A percentile compares a stretch with the other conserved stretches of the same genome.
These are phyloP conservation scores for Mycena maculata DNA, from an alignment of 768 basidiomycete genomes.

Conservation along the genomic window DNA sequence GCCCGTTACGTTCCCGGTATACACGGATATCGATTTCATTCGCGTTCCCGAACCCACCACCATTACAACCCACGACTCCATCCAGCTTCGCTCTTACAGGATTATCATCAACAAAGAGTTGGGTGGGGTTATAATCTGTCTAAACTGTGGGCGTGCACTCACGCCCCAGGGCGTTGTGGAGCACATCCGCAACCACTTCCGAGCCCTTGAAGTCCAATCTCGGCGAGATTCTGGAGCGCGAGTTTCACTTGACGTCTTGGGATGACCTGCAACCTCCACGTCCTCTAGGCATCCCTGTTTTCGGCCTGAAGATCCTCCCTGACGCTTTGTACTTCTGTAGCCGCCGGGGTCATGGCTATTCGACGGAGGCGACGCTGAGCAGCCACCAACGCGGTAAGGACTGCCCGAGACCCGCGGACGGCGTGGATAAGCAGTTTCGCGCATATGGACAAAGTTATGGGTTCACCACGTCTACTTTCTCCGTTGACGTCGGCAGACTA, in stretches of 20 bases:
- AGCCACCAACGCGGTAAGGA: not conserved
- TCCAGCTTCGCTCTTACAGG: not conserved
- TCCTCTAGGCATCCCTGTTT: not conserved
- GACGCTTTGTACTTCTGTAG: not conserved
- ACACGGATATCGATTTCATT: no score
- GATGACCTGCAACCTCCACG: not conserved
- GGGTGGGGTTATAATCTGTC: not conserved
- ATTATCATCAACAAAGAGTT: not conserved
- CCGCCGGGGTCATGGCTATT: not conserved
- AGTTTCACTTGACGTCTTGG: not conserved
- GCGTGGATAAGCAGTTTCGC: not conserved
- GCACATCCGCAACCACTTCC: not conserved
- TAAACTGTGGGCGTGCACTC: not conserved
- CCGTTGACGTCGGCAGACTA: not conserved
- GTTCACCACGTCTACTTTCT: not conserved
- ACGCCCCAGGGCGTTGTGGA: not conserved
- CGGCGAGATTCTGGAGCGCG: not conserved
- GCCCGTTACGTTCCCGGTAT: no score
- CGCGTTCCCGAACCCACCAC: not conserved
- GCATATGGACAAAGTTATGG: not conserved
- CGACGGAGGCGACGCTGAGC: not conserved
- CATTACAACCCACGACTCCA: not conserved
- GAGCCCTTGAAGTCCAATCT: not conserved
- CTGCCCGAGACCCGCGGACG: not conserved
- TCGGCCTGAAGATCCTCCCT: not conserved